Conservation (phyloP, 2,329 filamentous ascomycete genomes). For the Claviceps purpurea region DNA sequence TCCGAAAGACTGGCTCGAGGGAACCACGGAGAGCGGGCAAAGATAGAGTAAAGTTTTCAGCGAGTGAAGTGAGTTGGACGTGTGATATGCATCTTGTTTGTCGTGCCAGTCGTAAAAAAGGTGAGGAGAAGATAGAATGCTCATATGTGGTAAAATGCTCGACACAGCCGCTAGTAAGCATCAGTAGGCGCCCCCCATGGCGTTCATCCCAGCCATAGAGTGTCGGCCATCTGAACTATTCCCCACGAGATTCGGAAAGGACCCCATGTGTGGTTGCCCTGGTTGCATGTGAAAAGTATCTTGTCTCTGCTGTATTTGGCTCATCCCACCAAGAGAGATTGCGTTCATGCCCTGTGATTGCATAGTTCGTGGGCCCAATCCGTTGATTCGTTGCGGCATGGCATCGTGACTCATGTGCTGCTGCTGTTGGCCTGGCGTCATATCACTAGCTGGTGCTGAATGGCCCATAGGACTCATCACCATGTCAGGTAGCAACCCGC, state of each 20-base stretch:
- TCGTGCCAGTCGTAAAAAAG: background rate
- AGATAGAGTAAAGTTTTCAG: background rate
- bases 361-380: constrained; percentile 12
- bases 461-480: constrained; percentile 36
- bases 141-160: background rate
- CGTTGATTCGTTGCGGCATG: constrained; percentile 16
- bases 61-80: background rate
- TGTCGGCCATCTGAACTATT: constrained; percentile 24
- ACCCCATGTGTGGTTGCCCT: constrained; percentile 18
- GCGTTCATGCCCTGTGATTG: constrained; percentile 16
- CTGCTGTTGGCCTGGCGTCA: constrained; percentile 15
- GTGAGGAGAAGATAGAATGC: background rate
- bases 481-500: constrained; percentile 40
- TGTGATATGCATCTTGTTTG: background rate
- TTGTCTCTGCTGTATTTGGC: constrained; percentile 17
- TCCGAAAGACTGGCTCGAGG: background rate
- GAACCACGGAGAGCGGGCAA: background rate
- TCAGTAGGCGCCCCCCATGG: constrained; percentile 11
- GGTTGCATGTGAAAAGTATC: constrained; percentile 19
- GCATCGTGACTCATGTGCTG: constrained; percentile 18
- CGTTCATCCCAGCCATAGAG: constrained; percentile 15
- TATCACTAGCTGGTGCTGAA: constrained; percentile 9
- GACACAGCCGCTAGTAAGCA: background rate
- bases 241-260: constrained; percentile 37
- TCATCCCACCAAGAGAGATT: constrained; percentile 17